A percentile compares a stretch with the other conserved stretches of the same genome.
phyloP scores from a whole-genome alignment of 345 rosid genomes.

The Eucalyptus tenuipes region DNA sequence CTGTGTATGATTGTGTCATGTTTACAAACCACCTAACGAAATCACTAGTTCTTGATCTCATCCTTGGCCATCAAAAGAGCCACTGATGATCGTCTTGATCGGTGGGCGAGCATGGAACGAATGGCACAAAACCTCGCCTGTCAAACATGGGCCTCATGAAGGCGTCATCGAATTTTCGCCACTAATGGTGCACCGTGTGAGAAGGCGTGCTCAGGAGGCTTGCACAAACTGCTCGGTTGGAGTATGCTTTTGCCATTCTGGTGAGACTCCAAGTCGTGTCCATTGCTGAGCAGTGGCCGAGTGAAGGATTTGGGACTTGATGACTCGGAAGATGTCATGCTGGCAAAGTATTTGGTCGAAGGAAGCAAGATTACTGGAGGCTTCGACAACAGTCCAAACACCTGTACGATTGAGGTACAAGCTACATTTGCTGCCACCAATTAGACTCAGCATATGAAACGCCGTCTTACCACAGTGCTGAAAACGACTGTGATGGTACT shows the following conservation, averaged over 20 bases:
- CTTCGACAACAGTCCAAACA: conserved; percentile 19
- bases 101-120: conserved; percentile 11
- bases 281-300: conserved; percentile 1
- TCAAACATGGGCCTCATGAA: conserved; percentile 27
- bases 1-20: not conserved
- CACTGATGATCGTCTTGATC: not conserved
- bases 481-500: conserved; percentile 17
- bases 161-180: conserved; percentile 14
- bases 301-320: conserved; percentile 9
- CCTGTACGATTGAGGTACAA: not conserved
- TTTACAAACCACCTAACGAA: not conserved
- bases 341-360: not conserved
- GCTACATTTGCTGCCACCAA: not conserved
- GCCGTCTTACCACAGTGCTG: conserved; percentile 22
- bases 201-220: conserved; percentile 18
- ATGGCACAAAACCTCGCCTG: conserved; percentile 16
- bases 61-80: not conserved
- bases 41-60: not conserved
- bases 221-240: not conserved
- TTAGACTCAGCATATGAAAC: not conserved
- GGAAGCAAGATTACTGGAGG: conserved; percentile 16
- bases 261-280: not conserved
- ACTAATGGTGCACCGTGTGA: conserved; percentile 8
- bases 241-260: not conserved
- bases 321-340: conserved; percentile 1